Evolutionary conservation across 2,329 filamentous ascomycete genomes (phyloP), one percentile per base, ranked within the genome.

Genomic region (Cucurbitaria berberidis): DNA sequence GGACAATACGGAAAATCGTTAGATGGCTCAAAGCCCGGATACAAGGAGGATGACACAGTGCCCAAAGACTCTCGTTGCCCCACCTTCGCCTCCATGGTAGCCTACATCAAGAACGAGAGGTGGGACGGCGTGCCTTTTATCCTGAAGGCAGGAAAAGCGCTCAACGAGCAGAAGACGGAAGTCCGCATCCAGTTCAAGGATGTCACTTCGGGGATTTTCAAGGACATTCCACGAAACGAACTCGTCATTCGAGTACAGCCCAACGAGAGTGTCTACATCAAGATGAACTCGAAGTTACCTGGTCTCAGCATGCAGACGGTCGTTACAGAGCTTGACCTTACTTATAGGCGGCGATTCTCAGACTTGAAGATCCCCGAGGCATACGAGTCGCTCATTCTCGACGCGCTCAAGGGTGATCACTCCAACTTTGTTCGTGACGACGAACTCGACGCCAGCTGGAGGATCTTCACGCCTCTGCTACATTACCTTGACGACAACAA

Each of bases 261-360:
- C 69, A 99, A 99, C 81, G 95, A 99, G 84, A 96, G 91, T 75
- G 93, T 99, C 65, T 99, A 99, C 82, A 96, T 98, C 79, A 99
- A 99, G 87, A 99, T 99, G 95, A 99, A 99, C 88, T 98, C 93
- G 26, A 99, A 99, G 84, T 84, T 99, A 54, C 96, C 95, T 18
- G 95, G 95, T 69, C 83, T 99, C 70, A 98, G 92, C 82, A 99
- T 98, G 93, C 95, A 99, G 84, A 99, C 95, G 11, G 95, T 98
- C 34, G 91, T 97, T 67, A 99, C 95, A 55, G 95, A 99, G 82
- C 89, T 99, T 55, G 95, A 99, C 74, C 86, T 99, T 66, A 99
- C 96, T 61, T 99, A 99, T 84, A 88, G 96, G 75, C 89, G 95
- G 77, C 90, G 96, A 66, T 99, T 99, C 87, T 98, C 95, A 16